These are phyloP conservation scores for Chenopodium suecicum DNA, from an alignment of 148 eudicot genomes.

Conservation along the genomic window DNA sequence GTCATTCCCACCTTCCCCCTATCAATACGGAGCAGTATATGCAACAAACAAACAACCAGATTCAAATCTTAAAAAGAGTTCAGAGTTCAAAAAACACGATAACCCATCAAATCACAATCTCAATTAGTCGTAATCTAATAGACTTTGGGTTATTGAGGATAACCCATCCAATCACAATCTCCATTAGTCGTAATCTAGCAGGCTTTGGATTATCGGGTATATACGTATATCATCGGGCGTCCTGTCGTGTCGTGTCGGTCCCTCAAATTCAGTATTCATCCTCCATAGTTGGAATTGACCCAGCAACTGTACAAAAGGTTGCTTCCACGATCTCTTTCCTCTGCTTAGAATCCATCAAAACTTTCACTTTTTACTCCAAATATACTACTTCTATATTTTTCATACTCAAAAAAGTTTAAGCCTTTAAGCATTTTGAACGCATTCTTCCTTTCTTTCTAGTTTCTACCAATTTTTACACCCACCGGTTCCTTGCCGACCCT, in stretches of 20 bases:
- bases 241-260: neutral
- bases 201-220: too few species aligned
- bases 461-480: neutral
- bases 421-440: neutral
- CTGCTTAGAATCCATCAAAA: neutral
- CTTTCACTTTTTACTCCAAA: neutral
- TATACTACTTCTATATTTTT: neutral
- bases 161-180: neutral
- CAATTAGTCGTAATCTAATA: too few species aligned
- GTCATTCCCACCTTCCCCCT: neutral
- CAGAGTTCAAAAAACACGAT: too few species aligned
- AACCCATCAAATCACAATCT: too few species aligned
- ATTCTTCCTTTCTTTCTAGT: neutral
- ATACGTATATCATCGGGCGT: too few species aligned
- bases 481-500: neutral
- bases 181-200: too few species aligned
- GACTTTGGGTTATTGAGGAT: too few species aligned
- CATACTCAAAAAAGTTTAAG: neutral
- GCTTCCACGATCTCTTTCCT: constrained; percentile 27
- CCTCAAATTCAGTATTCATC: neutral
- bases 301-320: neutral
- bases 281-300: neutral
- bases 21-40: neutral
- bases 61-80: too few species aligned
- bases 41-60: too few species aligned